Conservation (phyloP, 495 filamentous ascomycete species). For the Aspergillus haitiensis region DNA sequence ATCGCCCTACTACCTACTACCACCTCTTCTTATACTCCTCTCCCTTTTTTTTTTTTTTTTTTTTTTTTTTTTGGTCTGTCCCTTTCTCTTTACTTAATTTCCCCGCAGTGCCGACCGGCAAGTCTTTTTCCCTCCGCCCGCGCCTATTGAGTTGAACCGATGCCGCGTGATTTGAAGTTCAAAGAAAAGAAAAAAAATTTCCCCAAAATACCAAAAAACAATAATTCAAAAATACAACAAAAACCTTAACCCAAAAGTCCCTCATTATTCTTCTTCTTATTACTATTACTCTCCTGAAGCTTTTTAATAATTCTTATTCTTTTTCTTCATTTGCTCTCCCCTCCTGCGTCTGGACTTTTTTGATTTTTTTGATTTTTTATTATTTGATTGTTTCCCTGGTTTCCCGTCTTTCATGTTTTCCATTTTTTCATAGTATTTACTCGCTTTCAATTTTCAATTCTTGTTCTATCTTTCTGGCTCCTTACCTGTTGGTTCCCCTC, state of each 20-base stretch:
- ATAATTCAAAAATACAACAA: constrained; percentile 6
- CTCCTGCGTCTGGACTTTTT: neutral
- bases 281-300: neutral
- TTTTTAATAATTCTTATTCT: neutral
- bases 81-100: constrained; percentile 1
- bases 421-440: neutral
- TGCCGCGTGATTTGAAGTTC: constrained; percentile 8
- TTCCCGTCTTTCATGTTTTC: neutral
- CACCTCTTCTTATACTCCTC: too few species aligned
- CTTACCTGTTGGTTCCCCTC: constrained; percentile 9
- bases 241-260: constrained; percentile 7
- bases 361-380: constrained; percentile 7
- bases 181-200: constrained; percentile 1
- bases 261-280: neutral
- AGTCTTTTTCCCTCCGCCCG: constrained; percentile 16
- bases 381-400: neutral
- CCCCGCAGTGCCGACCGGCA: constrained; percentile 17
- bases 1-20: neutral
- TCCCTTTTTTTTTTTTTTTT: too few species aligned
- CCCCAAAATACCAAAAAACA: neutral
- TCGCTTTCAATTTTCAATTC: constrained; percentile 4
- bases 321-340: constrained; percentile 1
- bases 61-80: neutral
- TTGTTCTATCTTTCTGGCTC: constrained; percentile 2
- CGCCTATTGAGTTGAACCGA: constrained; percentile 1